Evolutionary conservation across 495 filamentous ascomycete species (phyloP).

Genomic region (Penicillium silybi): DNA sequence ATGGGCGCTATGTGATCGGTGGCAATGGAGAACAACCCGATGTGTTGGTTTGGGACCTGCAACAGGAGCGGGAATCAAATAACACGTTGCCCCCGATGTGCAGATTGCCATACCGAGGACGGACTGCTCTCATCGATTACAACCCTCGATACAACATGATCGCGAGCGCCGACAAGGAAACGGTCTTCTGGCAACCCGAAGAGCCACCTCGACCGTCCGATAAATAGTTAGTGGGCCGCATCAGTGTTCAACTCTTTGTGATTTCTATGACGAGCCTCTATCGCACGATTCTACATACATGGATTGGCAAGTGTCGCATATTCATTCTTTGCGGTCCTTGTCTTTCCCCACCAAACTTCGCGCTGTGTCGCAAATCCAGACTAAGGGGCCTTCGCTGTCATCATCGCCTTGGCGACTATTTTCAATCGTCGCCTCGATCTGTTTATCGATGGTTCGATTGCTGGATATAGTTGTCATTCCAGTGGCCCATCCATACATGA

Average conservation of each 20-base stretch:
- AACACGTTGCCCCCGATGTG: slow-evolving; percentile 61
- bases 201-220: slow-evolving; percentile 31
- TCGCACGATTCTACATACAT: not conserved
- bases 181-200: slow-evolving; percentile 83
- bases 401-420: slow-evolving; percentile 33
- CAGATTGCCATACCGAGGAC: slow-evolving; percentile 60
- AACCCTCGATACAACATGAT: slow-evolving; percentile 90
- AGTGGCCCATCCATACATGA: slow-evolving; percentile 63
- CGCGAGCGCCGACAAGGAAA: slow-evolving; percentile 80
- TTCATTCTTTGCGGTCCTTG: slow-evolving; percentile 41
- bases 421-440: slow-evolving; percentile 54
- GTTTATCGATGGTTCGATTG: slow-evolving; percentile 60
- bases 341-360: slow-evolving; percentile 65
- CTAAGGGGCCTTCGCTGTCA: slow-evolving; percentile 47
- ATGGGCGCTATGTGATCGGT: slow-evolving; percentile 81
- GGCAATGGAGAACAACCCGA: slow-evolving; percentile 66
- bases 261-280: not conserved
- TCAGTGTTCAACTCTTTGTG: not conserved
- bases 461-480: slow-evolving; percentile 61
- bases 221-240: slow-evolving; percentile 17
- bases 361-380: slow-evolving; percentile 62
- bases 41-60: slow-evolving; percentile 79
- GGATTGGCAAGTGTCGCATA: not conserved
- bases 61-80: slow-evolving; percentile 45
- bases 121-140: slow-evolving; percentile 72